Evolutionary conservation across 2,329 filamentous ascomycete species (phyloP), one percentile per base, ranked within the genome.

Genomic region (Xylaria sp.): DNA sequence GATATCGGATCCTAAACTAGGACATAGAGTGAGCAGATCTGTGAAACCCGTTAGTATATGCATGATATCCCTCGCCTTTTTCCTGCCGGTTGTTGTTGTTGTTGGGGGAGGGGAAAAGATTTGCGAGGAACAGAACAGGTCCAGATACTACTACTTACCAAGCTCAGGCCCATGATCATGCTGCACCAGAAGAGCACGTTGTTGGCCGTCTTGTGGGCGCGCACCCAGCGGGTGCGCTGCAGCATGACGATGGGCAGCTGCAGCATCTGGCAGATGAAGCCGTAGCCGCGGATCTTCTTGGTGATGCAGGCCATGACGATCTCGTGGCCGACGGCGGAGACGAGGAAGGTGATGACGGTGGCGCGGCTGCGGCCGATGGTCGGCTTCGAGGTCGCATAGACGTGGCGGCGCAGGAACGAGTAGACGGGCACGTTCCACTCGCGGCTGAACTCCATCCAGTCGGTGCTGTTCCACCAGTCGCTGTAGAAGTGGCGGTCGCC

Each of bases 341-440:
- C 89, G 52, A 97, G 75, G 69, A 99, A 97, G 0, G 94, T 97
- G 63, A 96, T 90, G 57, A 92, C 76, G 21, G 92, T 97, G 21
- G 94, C 92, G 52, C 88, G 79, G 16, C 83, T 80, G 52, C 87
- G 85, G 18, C 91, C 92, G 65, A 95, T 87, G 63, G 88, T 86
- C 11, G 87, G 85, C 8, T 90, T 81, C 11, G 88, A 89, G 1
- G 92, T 92, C 52, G 86, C 88, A 74, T 97, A 99, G 60, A 99
- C 93, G 73, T 99, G 94, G 20, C 94, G 84, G 7, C 92, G 87
- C 66, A 97, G 88, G 76, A 97, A 99, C 69, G 92, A 89, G 75
- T 97, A 94, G 6, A 97, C 93, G 41, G 93, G 93, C n/a, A 96
- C 85, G 71, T 97, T 97, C 93, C 94, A 97, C 76, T 97, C 90